These are phyloP conservation scores for Vinca minor DNA, from an alignment of 257 asterid species.

Conservation along the genomic window DNA sequence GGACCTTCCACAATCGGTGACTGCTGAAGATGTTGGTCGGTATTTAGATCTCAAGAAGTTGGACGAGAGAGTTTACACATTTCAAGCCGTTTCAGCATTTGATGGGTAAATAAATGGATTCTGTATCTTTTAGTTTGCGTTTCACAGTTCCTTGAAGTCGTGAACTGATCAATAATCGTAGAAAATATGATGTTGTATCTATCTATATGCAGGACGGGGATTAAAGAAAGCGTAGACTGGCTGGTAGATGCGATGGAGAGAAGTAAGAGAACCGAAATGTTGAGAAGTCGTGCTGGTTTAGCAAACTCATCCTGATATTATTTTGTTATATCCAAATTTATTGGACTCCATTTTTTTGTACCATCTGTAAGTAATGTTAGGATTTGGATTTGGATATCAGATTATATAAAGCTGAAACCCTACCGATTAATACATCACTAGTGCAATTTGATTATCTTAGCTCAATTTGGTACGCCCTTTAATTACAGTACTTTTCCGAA, in stretches of 20 bases:
- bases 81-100: constrained; percentile 59
- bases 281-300: constrained; percentile 56
- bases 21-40: constrained; percentile 62
- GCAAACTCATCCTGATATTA: constrained; percentile 9
- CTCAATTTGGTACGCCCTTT: no score
- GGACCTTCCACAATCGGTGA: constrained; percentile 68
- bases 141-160: background rate
- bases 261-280: constrained; percentile 65
- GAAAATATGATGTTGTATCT: background rate
- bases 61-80: constrained; percentile 56
- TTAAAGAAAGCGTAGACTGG: constrained; percentile 78
- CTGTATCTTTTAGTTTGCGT: background rate
- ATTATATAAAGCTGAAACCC: no score
- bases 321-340: background rate
- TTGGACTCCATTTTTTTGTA: background rate
- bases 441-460: no score
- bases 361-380: constrained; percentile 20
- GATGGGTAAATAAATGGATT: constrained; percentile 51
- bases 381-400: constrained; percentile 11
- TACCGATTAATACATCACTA: no score
- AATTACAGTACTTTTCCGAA: no score
- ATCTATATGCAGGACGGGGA: constrained; percentile 51
- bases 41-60: constrained; percentile 69
- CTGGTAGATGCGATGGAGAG: constrained; percentile 74
- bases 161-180: background rate